Conservation (phyloP, 805 yeast species). For the Candida schatavii region DNA sequence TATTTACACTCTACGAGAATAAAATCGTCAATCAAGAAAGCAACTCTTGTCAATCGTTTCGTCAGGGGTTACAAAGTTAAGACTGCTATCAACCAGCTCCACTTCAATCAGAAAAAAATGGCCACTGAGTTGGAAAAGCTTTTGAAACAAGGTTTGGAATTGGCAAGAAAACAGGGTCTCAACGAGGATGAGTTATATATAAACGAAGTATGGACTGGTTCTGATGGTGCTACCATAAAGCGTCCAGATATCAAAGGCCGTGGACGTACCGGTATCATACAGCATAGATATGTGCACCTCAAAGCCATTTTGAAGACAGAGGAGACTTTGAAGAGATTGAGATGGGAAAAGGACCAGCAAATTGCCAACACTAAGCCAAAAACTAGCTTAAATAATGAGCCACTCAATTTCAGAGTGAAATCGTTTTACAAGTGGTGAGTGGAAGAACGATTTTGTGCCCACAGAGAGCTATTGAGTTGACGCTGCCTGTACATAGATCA, state of each 20-base stretch:
- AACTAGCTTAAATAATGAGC: conserved; percentile 43
- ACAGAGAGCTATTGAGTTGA: too few relatives aligned
- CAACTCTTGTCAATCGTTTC: conserved; percentile 74
- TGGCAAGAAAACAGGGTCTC: conserved; percentile 60
- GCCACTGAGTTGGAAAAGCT: conserved; percentile 76
- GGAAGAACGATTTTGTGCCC: too few relatives aligned
- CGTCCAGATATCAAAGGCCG: conserved; percentile 84
- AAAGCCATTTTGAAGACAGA: conserved; percentile 71
- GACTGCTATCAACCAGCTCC: conserved; percentile 88
- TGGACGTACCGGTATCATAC: conserved; percentile 80
- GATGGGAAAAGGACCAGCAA: conserved; percentile 55
- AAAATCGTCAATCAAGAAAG: conserved; percentile 86
- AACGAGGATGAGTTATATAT: conserved; percentile 64
- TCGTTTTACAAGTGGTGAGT: conserved; percentile 41
- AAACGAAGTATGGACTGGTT: conserved; percentile 85
- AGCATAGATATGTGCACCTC: conserved; percentile 76
- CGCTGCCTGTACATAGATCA: too few relatives aligned
- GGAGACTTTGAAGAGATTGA: conserved; percentile 58
- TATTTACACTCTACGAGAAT: conserved; percentile 77
- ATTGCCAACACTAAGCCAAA: conserved; percentile 51
- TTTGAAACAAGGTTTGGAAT: conserved; percentile 67
- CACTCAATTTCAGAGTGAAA: conserved; percentile 40
- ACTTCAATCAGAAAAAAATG: conserved; percentile 77
- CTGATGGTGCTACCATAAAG: conserved; percentile 73
- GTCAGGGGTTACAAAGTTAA: conserved; percentile 68